Base-by-base conservation (phyloP, 2,329 filamentous ascomycete species). In the Epichloe aotearoae region DNA sequence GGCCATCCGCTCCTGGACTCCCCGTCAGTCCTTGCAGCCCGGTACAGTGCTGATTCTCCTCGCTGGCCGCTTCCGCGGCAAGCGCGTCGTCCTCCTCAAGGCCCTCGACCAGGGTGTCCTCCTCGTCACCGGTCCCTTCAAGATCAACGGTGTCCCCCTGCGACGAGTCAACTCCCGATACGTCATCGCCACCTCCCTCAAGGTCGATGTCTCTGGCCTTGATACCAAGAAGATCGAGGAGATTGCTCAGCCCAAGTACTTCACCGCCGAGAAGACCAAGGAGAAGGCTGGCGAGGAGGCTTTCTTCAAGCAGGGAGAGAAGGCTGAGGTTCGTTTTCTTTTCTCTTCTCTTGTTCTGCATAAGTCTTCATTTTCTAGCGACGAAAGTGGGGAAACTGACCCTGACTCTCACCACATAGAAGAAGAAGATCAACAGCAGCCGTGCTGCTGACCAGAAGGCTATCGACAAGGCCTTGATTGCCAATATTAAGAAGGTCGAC, bases 231-330 rank as follows among this genome's bases (percentile, higher is more conserved):
- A 97, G 86, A 82, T 93, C 62, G 81, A 86, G 68, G 82, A 88
- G 75, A 69, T 84, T 64, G 76, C 82, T 60, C 74, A 82, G 68
- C 80, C 72, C 66, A 88, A 87, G 74, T 98, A 98, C 86, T 98
- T 98, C 80, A 86, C 87, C 69, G 85, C 86, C 70, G 93, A 97
- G 74, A 95, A 95, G 84, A 71, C 78, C 66, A 83, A 89, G 75
- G 88, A 95, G 80, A 95, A 96, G 86, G 85, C 87, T 66, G 83
- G 84, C 66, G 91, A 98, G 82, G 91, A 96, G 72, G 88, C 90
- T 72, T 98, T 98, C 84, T 96, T 97, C 85, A 90, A 93, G 83
- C 89, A 96, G 82, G 82, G 90, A 73, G 90, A 96, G 84, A 95
- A 95, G 84, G 79, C 88, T 70, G 81, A 95, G 88, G 89, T 95